phyloP scores from a whole-genome alignment of 306 rosid genomes.

The Quercus bicolor region DNA sequence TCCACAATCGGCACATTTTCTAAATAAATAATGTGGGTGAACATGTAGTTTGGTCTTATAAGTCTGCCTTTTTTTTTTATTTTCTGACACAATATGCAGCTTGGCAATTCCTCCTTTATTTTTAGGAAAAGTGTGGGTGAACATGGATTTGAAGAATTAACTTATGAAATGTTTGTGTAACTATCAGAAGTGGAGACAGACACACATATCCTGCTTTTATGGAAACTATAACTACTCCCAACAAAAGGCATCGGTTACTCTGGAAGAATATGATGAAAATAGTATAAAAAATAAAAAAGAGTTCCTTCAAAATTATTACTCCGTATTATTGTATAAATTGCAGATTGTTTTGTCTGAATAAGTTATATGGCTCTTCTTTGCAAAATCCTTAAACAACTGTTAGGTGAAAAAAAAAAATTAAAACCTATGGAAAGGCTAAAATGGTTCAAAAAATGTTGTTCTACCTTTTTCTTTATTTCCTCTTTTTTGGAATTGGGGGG shows the following conservation, averaged over 20 bases:
- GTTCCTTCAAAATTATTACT: background rate
- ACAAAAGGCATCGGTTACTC: background rate
- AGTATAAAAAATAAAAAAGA: background rate
- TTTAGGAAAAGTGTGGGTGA: background rate
- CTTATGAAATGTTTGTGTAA: too few relatives aligned
- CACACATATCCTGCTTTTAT: background rate
- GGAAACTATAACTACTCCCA: background rate
- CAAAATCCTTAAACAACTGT: background rate
- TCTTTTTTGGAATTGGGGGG: too few relatives aligned
- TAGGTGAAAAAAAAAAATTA: background rate
- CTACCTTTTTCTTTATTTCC: too few relatives aligned
- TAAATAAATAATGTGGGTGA: background rate
- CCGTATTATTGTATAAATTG: background rate
- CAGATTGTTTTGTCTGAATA: background rate
- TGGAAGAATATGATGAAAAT: background rate
- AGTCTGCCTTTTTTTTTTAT: background rate
- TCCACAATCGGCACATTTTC: constrained; percentile 1
- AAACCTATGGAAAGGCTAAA: background rate
- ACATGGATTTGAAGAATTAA: background rate
- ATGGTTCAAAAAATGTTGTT: too few relatives aligned
- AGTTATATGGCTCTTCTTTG: background rate
- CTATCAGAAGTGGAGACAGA: background rate
- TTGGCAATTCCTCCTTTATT: background rate
- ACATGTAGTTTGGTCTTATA: background rate
- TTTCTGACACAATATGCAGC: constrained; percentile 1